phyloP scores from a whole-genome alignment of 2,329 filamentous ascomycete genomes.

The Neurospora crassa region DNA sequence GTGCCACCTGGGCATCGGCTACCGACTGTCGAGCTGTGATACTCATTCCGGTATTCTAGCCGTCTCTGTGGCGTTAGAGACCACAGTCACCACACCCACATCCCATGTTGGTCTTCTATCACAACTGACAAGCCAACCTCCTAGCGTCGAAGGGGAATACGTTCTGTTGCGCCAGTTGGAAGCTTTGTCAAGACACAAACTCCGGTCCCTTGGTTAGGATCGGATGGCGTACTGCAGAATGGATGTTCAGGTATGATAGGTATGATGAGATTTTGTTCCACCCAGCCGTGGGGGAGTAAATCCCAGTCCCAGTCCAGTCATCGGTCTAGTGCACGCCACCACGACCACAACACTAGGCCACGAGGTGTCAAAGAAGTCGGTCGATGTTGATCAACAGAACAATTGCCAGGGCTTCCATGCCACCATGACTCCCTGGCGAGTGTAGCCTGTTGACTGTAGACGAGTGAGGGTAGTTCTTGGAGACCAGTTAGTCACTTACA shows the following conservation, averaged over 20 bases:
- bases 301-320: not conserved
- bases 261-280: not conserved
- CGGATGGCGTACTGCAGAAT: not conserved
- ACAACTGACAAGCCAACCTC: not conserved
- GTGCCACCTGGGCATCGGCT: not conserved
- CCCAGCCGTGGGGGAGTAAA: not conserved
- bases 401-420: not conserved
- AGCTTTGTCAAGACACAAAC: not conserved
- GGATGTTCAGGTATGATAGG: not conserved
- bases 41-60: not conserved
- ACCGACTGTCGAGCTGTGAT: not conserved
- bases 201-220: not conserved
- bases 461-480: not conserved
- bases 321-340: not conserved
- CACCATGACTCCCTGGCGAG: not conserved
- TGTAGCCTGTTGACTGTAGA: not conserved
- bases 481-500: not conserved
- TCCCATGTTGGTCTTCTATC: not conserved
- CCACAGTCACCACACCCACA: not conserved
- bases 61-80: not conserved
- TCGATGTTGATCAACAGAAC: not conserved
- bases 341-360: not conserved
- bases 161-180: not conserved
- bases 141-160: not conserved
- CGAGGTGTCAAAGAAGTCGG: not conserved